Conservation (phyloP, 148 eudicot species). For the Polygonum maritimum region DNA sequence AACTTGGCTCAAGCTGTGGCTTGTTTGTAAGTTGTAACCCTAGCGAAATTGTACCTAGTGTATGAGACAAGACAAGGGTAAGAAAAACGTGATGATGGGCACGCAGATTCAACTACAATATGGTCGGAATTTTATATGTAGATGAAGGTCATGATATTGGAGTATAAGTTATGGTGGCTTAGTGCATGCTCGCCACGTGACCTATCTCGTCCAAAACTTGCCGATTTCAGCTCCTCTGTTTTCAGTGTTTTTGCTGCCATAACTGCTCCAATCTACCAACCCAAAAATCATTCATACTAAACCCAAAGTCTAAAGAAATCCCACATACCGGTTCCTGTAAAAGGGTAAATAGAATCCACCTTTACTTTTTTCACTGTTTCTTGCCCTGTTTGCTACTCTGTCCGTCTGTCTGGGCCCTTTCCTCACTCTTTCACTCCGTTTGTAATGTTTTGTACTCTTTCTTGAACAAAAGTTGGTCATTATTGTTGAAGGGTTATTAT, state of each 20-base stretch:
- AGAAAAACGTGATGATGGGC: too few species aligned
- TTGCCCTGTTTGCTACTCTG: background rate
- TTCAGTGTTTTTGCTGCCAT: background rate
- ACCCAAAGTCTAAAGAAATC: background rate
- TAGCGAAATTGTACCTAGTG: too few species aligned
- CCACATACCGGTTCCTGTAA: background rate
- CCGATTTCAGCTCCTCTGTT: background rate
- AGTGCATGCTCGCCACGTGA: slow-evolving; percentile 10
- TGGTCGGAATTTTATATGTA: background rate
- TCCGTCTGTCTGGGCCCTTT: background rate
- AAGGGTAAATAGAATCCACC: background rate
- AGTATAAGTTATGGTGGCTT: background rate
- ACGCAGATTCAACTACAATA: too few species aligned
- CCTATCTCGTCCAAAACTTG: background rate
- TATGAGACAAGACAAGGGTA: too few species aligned
- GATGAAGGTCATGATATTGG: background rate
- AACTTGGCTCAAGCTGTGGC: too few species aligned
- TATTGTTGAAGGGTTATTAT: background rate
- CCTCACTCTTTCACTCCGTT: background rate
- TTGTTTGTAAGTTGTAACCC: too few species aligned
- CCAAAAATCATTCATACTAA: background rate
- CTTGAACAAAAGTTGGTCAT: background rate
- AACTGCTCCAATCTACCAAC: background rate
- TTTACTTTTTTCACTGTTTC: background rate
- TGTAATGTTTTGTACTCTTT: background rate